Evolutionary conservation across 805 yeast species (phyloP).

Genomic region (Wickerhamomyces strasburgensis): DNA sequence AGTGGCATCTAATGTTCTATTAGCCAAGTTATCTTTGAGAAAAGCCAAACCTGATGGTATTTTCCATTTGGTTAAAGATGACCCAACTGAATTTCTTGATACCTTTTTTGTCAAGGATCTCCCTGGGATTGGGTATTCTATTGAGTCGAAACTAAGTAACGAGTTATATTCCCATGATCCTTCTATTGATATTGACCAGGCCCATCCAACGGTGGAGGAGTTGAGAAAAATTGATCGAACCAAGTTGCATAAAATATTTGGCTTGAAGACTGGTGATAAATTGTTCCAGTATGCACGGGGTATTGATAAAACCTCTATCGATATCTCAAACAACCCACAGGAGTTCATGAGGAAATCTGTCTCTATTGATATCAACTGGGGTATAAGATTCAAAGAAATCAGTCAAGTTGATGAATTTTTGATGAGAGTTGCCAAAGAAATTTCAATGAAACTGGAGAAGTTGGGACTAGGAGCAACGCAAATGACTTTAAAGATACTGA

Average conservation of each 20-base stretch:
- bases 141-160: constrained; percentile 40
- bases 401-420: constrained; percentile 64
- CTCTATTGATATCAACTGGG: constrained; percentile 89
- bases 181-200: constrained; percentile 16
- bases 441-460: constrained; percentile 46
- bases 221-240: constrained; percentile 31
- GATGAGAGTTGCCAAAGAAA: constrained; percentile 50
- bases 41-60: constrained; percentile 80
- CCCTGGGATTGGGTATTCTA: constrained; percentile 61
- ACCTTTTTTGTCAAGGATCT: constrained; percentile 32
- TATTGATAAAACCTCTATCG: constrained; percentile 56
- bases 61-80: constrained; percentile 32
- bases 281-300: constrained; percentile 61
- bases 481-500: constrained; percentile 62
- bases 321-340: constrained; percentile 43
- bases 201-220: constrained; percentile 36
- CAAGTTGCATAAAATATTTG: constrained; percentile 46
- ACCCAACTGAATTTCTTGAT: constrained; percentile 30
- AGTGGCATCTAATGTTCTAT: constrained; percentile 61
- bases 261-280: constrained; percentile 65
- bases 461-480: constrained; percentile 47
- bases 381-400: constrained; percentile 64
- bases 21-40: constrained; percentile 70
- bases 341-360: constrained; percentile 65
- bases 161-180: constrained; percentile 23